These are phyloP conservation scores for Wakefieldia striispora DNA, from an alignment of 768 basidiomycete species.

Conservation along the genomic window DNA sequence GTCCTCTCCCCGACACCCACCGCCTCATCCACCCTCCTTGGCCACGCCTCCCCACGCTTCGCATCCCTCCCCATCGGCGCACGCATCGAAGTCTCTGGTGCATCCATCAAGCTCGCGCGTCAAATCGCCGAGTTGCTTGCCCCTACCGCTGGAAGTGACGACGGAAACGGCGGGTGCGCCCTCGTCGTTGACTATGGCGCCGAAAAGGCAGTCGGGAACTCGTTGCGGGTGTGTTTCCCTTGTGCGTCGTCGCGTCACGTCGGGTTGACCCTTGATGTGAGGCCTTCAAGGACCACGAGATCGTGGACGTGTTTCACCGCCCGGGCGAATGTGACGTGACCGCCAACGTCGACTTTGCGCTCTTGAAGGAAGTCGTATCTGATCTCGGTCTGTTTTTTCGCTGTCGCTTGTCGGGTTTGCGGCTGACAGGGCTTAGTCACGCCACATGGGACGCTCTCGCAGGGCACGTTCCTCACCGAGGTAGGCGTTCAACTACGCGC, in stretches of 20 bases:
- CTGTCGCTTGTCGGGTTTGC: background rate
- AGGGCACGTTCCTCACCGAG: slow-evolving; percentile 70
- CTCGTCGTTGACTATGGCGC: slow-evolving; percentile 91
- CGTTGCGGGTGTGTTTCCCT: slow-evolving; percentile 67
- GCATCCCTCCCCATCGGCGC: slow-evolving; percentile 61
- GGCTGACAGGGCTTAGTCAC: slow-evolving; percentile 31
- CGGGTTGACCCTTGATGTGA: slow-evolving; percentile 29
- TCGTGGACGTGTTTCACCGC: slow-evolving; percentile 78
- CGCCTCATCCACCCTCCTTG: slow-evolving; percentile 53
- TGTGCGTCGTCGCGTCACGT: background rate
- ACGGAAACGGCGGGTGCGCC: slow-evolving; percentile 49
- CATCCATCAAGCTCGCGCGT: slow-evolving; percentile 65
- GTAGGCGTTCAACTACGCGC: slow-evolving; percentile 76
- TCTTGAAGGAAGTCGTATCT: slow-evolving; percentile 72
- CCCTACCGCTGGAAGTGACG: background rate
- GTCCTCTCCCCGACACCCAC: slow-evolving; percentile 64
- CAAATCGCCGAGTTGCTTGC: slow-evolving; percentile 63
- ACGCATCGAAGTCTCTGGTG: slow-evolving; percentile 78
- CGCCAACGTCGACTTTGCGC: slow-evolving; percentile 95
- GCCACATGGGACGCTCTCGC: slow-evolving; percentile 68
- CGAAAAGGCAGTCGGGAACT: slow-evolving; percentile 62
- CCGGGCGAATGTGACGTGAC: slow-evolving; percentile 93
- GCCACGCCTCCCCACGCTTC: slow-evolving; percentile 69
- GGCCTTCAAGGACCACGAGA: slow-evolving; percentile 88
- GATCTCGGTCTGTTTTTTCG: slow-evolving; percentile 52